Evolutionary conservation across 768 basidiomycete species (phyloP), one percentile per base, ranked within the genome.

Genomic region (Trametopsis cervina): DNA sequence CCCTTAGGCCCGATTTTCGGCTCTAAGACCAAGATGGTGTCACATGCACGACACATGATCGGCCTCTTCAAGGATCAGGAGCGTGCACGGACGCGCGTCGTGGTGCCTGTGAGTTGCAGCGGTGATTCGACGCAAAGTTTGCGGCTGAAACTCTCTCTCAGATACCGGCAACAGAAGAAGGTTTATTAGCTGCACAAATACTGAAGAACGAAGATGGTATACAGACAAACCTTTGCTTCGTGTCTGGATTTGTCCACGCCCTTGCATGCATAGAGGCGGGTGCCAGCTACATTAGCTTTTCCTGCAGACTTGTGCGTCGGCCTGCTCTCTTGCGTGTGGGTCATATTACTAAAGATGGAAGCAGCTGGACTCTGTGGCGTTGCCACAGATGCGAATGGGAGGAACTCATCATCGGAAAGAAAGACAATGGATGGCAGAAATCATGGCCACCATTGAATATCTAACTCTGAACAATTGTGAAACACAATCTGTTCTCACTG

Each of bases 81-180:
- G 4, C 59, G 75, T 22, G 50, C 55, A 10, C 63, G 62, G 40
- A 61, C 67, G 51, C 64, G 68, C 26, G 61, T 83, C 45, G 55
- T 81, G 27, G 59, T 82, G 41, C 75, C 73, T 50, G 81, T 83
- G 54, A 54, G 74, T 62, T 24, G 17, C n/a, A 17, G 20, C 13
- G 13, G 27, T 27, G 13, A 35, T 42, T 22, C 29, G 27, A 5
- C 15, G 4, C 40, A 18, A 35, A 36, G 26, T 20, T 13, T 12
- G 15, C 24, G 21, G 42, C 27, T 47, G 18, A 10, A 24, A 20
- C 23, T 17, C 38, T 46, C 38, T 27, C 25, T 3, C 33, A 82
- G 80, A 71, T 83, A 33, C 77, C 80, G 24, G 79, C 80, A 4
- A 82, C 80, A 0, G 69, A 74, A 27, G 65, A 65, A 23, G 82